These are phyloP conservation scores for Vigna reflexopilosa DNA, from an alignment of 306 rosid genomes.

Conservation along the genomic window DNA sequence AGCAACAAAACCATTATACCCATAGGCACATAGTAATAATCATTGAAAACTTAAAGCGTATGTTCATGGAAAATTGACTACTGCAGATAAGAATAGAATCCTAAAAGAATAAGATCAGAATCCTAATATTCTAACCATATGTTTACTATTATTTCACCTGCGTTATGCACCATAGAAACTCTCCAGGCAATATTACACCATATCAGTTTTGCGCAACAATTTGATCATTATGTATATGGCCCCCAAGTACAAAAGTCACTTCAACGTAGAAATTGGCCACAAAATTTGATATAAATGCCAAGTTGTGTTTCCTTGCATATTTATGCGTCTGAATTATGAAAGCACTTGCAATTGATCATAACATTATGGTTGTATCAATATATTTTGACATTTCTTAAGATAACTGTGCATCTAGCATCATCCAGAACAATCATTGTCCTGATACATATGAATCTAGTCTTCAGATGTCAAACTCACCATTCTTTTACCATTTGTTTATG, in stretches of 20 bases:
- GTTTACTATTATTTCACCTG: background rate
- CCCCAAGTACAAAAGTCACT: background rate
- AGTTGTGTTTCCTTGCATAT: background rate
- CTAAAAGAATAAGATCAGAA: background rate
- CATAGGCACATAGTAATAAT: background rate
- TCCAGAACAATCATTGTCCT: slow-evolving; percentile 6
- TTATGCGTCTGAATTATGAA: background rate
- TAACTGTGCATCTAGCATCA: slow-evolving; percentile 8
- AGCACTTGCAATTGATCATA: background rate
- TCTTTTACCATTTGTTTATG: background rate
- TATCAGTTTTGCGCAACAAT: background rate
- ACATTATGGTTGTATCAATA: background rate
- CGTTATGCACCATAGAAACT: background rate
- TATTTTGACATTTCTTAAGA: background rate
- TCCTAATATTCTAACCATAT: background rate
- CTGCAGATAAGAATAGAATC: background rate
- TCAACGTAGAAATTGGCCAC: background rate
- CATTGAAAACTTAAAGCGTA: background rate
- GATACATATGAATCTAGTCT: slow-evolving; percentile 10
- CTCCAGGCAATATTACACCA: background rate
- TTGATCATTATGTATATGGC: background rate
- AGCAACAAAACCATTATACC: background rate
- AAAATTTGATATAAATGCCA: background rate
- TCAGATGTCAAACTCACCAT: background rate
- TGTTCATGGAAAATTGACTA: background rate